A percentile compares a stretch with the other conserved stretches of the same genome.
These are phyloP conservation scores for Aureobasidium leucospermi DNA, from an alignment of 2,329 filamentous ascomycete species.

Conservation along the genomic window DNA sequence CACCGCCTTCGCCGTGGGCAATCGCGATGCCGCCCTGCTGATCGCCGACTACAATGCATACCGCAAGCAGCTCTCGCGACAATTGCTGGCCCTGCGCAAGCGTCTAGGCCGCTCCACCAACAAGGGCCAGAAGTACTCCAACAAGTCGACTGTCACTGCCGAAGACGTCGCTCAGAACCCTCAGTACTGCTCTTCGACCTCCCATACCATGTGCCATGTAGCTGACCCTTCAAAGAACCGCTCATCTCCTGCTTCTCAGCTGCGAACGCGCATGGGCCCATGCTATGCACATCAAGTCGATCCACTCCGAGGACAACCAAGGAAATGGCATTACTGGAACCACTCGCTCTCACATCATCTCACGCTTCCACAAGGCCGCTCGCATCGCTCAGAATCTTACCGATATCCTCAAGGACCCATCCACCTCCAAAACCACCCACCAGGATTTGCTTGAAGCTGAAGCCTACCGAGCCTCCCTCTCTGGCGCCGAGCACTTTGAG, in stretches of 20 bases:
- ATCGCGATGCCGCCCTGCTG: constrained; percentile 74
- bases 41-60: constrained; percentile 87
- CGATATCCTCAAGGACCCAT: constrained; percentile 55
- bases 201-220: background rate
- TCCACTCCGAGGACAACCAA: constrained; percentile 66
- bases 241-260: constrained; percentile 71
- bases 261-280: constrained; percentile 92
- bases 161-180: constrained; percentile 67
- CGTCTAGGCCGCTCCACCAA: constrained; percentile 77
- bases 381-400: constrained; percentile 62
- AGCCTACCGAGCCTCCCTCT: constrained; percentile 72
- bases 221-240: constrained; percentile 48
- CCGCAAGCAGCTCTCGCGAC: constrained; percentile 68
- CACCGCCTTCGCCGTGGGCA: constrained; percentile 72
- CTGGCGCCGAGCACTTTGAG: constrained; percentile 75
- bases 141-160: constrained; percentile 62
- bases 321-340: constrained; percentile 68
- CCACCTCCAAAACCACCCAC: constrained; percentile 57
- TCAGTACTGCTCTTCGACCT: constrained; percentile 51
- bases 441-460: constrained; percentile 75
- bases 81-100: constrained; percentile 74
- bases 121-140: constrained; percentile 77
- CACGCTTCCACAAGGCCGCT: constrained; percentile 73
- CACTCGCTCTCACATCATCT: constrained; percentile 81
- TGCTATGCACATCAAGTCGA: constrained; percentile 87